phyloP scores from a whole-genome alignment of 768 basidiomycete genomes.

The Antrodiella citrinella region DNA sequence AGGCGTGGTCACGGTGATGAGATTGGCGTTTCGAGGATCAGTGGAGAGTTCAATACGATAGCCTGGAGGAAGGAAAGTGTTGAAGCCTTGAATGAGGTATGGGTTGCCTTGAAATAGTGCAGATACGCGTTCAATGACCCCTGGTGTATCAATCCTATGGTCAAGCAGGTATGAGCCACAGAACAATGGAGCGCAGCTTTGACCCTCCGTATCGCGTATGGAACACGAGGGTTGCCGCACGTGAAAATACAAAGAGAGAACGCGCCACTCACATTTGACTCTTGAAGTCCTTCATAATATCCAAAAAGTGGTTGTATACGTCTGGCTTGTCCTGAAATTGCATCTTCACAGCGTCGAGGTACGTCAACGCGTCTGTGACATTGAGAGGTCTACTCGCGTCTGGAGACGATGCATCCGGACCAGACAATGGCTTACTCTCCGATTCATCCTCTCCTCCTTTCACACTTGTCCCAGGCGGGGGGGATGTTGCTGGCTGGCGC shows the following conservation, averaged over 20 bases:
- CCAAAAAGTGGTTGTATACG: conserved; percentile 90
- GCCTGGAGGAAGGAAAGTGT: conserved; percentile 91
- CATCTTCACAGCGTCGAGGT: conserved; percentile 89
- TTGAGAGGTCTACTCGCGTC: conserved; percentile 55
- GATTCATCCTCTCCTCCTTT: neutral
- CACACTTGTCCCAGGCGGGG: neutral
- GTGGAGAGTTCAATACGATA: conserved; percentile 85
- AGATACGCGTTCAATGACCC: conserved; percentile 93
- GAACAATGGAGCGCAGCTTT: too few relatives aligned
- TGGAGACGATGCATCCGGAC: conserved; percentile 8
- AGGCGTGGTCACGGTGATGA: conserved; percentile 78
- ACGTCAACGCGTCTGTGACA: conserved; percentile 88
- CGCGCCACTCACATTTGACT: conserved; percentile 69
- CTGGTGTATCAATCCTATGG: conserved; percentile 89
- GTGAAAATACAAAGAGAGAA: neutral
- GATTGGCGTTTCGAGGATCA: conserved; percentile 61
- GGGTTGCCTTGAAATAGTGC: conserved; percentile 88
- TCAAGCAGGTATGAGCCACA: neutral
- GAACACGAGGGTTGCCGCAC: neutral
- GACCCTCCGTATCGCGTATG: too few relatives aligned
- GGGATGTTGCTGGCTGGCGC: neutral
- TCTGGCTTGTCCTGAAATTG: conserved; percentile 87
- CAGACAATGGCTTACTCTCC: conserved; percentile 1
- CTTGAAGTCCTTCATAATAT: conserved; percentile 99
- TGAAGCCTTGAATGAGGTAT: conserved; percentile 91